These are phyloP conservation scores for Mitragyna speciosa DNA, from an alignment of 257 asterid species.

Conservation along the genomic window DNA sequence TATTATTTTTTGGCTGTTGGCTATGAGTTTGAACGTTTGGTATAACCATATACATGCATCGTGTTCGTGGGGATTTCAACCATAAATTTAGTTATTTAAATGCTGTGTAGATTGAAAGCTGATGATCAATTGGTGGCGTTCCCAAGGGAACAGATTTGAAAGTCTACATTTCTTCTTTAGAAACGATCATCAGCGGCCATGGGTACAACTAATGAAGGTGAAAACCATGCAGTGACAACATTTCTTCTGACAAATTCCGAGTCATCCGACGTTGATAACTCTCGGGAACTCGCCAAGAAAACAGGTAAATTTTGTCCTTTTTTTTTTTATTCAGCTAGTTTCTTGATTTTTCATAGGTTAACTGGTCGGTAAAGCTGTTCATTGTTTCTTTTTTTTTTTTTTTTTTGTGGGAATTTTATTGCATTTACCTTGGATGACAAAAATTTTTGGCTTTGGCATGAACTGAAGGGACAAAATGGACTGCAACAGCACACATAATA, in stretches of 20 bases:
- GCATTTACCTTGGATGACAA: neutral
- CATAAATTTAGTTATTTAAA: too few relatives aligned
- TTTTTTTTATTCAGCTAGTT: neutral
- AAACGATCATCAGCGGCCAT: neutral
- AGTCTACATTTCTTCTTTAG: too few relatives aligned
- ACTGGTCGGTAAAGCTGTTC: too few relatives aligned
- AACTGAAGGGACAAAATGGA: conserved; percentile 69
- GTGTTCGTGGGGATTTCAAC: too few relatives aligned
- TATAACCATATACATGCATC: too few relatives aligned
- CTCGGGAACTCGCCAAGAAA: conserved; percentile 10
- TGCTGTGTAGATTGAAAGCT: neutral
- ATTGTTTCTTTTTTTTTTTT: neutral
- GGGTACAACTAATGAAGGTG: neutral
- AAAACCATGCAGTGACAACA: neutral
- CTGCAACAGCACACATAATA: conserved; percentile 66
- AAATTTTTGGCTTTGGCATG: neutral
- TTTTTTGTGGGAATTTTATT: neutral
- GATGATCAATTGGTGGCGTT: neutral
- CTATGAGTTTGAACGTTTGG: too few relatives aligned
- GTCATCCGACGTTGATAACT: neutral
- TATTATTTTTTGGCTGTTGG: too few relatives aligned
- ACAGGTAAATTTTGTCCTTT: conserved; percentile 2
- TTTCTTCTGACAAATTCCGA: conserved; percentile 11
- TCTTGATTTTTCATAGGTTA: neutral
- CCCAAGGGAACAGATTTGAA: neutral